Conservation (phyloP, 2,329 filamentous ascomycete genomes). For the Pyricularia grisea region DNA sequence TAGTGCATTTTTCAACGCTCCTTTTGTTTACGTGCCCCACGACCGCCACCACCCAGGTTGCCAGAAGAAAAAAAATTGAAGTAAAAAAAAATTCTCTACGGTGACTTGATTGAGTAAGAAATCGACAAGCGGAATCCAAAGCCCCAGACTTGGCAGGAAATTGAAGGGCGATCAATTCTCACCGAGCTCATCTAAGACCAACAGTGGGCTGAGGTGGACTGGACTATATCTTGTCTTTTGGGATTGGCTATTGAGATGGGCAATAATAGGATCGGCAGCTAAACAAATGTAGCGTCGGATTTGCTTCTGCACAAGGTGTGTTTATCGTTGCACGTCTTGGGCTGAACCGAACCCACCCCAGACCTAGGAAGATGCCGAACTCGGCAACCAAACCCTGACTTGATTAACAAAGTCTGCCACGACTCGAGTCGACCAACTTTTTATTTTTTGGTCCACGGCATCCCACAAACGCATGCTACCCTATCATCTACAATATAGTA, state of each 20-base stretch:
- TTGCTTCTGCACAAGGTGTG: neutral
- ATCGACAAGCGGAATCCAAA: neutral
- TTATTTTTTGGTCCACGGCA: neutral
- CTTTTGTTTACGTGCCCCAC: neutral
- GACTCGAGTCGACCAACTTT: neutral
- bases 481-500: neutral
- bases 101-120: neutral
- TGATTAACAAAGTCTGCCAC: neutral
- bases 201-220: neutral
- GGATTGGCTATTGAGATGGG: neutral
- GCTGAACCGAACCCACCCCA: neutral
- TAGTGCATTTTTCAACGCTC: neutral
- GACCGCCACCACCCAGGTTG: neutral
- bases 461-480: neutral
- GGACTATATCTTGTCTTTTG: neutral
- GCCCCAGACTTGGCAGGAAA: neutral
- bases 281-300: neutral
- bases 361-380: neutral
- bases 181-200: neutral
- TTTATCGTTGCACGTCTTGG: neutral
- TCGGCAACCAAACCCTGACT: neutral
- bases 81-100: neutral
- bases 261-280: neutral
- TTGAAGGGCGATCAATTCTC: neutral
- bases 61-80: no score